Conservation (phyloP, 331 rosid genomes). For the Telfairia occidentalis region DNA sequence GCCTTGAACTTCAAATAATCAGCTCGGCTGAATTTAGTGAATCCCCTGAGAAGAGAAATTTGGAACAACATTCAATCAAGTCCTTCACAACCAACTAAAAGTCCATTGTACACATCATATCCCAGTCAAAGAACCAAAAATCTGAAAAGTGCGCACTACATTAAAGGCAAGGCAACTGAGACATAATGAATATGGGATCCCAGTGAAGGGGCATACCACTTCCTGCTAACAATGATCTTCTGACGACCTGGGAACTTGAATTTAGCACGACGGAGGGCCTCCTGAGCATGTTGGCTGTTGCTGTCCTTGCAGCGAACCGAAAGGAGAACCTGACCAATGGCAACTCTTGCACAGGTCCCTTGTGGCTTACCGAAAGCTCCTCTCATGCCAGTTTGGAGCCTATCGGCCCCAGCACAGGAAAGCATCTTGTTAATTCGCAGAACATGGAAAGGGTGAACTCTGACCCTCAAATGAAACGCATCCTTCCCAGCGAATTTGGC, state of each 20-base stretch:
- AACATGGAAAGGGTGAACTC: slow-evolving; percentile 5
- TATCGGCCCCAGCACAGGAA: slow-evolving; percentile 13
- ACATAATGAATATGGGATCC: not conserved
- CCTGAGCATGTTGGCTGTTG: slow-evolving; percentile 8
- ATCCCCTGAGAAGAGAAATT: not conserved
- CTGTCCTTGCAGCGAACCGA: slow-evolving; percentile 7
- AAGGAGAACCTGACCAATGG: slow-evolving; percentile 3
- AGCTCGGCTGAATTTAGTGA: slow-evolving; percentile 8
- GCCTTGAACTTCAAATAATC: not conserved
- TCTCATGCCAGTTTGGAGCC: slow-evolving; percentile 14
- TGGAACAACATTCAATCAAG: not conserved
- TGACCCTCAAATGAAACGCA: slow-evolving; percentile 8
- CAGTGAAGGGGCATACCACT: not conserved
- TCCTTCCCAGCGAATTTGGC: not conserved
- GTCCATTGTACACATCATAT: no score
- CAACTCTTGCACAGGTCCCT: not conserved
- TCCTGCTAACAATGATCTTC: slow-evolving; percentile 8
- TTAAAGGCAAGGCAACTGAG: no score
- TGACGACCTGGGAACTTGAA: slow-evolving; percentile 7
- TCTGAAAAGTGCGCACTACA: no score
- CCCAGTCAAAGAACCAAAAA: not conserved
- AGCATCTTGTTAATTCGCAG: slow-evolving; percentile 8
- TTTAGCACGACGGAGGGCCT: slow-evolving; percentile 7
- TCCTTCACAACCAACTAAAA: not conserved
- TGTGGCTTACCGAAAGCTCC: slow-evolving; percentile 6